Evolutionary conservation across 805 yeast genomes (phyloP).

Genomic region (Pachysolen tannophilus): DNA sequence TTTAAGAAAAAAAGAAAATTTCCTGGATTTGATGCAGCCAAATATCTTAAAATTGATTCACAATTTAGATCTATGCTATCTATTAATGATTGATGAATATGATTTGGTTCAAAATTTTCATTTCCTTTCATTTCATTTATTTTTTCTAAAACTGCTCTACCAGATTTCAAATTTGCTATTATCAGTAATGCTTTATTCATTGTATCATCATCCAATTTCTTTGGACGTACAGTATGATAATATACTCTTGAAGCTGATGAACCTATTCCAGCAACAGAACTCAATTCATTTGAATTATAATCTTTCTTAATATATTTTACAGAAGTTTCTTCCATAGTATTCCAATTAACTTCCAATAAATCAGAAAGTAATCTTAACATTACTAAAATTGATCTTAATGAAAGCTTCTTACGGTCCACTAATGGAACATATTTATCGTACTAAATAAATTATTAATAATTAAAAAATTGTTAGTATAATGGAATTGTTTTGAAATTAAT

Average conservation of each 20-base stretch:
- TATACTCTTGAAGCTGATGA: constrained; percentile 24
- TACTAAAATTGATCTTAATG: constrained; percentile 27
- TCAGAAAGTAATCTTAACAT: constrained; percentile 32
- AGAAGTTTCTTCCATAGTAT: constrained; percentile 18
- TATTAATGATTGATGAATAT: constrained; percentile 15
- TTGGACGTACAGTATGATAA: too few relatives aligned
- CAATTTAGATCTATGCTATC: constrained; percentile 28
- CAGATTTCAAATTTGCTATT: constrained; percentile 9
- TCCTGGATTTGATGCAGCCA: constrained; percentile 42
- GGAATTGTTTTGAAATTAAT: neutral
- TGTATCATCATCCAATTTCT: too few relatives aligned
- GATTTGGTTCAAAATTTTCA: constrained; percentile 11
- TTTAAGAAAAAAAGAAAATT: constrained; percentile 31
- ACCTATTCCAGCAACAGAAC: constrained; percentile 19
- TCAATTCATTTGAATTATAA: constrained; percentile 14
- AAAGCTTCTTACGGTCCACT: constrained; percentile 17
- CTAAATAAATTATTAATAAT: neutral
- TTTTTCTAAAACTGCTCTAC: constrained; percentile 7
- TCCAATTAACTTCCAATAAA: constrained; percentile 32
- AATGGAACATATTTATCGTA: constrained; percentile 18
- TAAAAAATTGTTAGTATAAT: neutral
- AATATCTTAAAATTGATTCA: constrained; percentile 32
- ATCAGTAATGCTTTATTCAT: constrained; percentile 7
- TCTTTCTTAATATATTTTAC: constrained; percentile 16
- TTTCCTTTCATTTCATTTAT: constrained; percentile 12